These are phyloP conservation scores for Neurospora intermedia DNA, from an alignment of 495 filamentous ascomycete genomes.

Conservation along the genomic window DNA sequence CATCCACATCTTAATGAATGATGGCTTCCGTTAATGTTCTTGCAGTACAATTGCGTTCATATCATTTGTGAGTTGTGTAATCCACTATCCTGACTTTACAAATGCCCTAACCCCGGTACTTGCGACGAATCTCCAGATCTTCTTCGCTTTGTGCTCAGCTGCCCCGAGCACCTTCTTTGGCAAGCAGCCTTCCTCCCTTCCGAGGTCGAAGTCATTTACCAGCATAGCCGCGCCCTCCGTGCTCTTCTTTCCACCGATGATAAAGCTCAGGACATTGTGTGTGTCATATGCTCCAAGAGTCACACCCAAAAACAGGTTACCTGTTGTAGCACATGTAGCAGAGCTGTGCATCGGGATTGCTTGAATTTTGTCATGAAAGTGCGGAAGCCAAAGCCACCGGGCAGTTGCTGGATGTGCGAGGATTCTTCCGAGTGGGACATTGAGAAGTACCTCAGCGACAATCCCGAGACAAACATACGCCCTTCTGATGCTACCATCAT, in stretches of 20 bases:
- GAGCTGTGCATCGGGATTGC: neutral
- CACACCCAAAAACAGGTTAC: too few species aligned
- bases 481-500: too few species aligned
- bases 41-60: neutral
- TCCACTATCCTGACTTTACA: neutral
- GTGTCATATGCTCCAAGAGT: neutral
- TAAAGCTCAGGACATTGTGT: neutral
- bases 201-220: neutral
- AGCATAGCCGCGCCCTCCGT: neutral
- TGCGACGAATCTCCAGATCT: neutral
- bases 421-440: too few species aligned
- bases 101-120: neutral
- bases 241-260: too few species aligned
- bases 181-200: neutral
- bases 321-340: neutral
- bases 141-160: neutral
- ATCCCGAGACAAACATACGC: neutral
- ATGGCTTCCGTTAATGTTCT: neutral
- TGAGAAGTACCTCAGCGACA: too few species aligned
- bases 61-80: neutral
- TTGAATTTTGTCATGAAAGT: accelerated
- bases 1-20: neutral
- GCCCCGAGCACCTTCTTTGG: neutral
- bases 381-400: neutral
- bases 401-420: neutral